Base-by-base conservation (phyloP, 2,329 filamentous ascomycete species). In the Ceratocystiopsis sp. region DNA sequence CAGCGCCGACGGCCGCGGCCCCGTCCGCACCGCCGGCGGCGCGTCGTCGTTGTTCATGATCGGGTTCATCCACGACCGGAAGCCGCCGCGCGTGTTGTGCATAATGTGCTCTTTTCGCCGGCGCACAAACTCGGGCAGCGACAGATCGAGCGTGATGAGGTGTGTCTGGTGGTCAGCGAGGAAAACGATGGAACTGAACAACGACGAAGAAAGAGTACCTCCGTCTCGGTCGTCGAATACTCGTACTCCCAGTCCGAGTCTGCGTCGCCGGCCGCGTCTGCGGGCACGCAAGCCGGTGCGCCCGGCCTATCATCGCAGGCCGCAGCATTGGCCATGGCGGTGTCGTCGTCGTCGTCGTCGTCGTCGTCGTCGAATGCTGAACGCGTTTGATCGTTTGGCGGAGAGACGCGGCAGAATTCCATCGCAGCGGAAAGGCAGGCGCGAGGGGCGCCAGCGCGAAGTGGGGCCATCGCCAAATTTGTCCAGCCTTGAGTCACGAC, bases 241-340 rank as follows among this genome's bases (percentile, higher is more conserved):
- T 80, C 75, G 50, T 78, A 79, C 52, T 80, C 75, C 73, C 73
- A 80, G 41, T 77, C 73, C 14, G 66, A 67, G 40, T 78, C 71
- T n/a, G 21, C 21, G 46, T 75, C 63, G 7, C 66, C 67, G 25
- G 64, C 61, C n/a, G 21, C 39, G 4, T 1, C 35, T 18, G 37
- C 25, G 9, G 15, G 18, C 9, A 35, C 16, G 35, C 12, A 25
- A 17, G 34, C 32, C 15, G 35, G 16, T 14, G 39, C 9, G 4
- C 35, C 39, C 16, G 15, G n/a, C 21, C 21, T 34, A 34, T 11
- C 15, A 16, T 15, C n/a, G 13, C 12, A 25, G 35, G 15, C 9
- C n/a, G n/a, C n/a, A n/a, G 21, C 21, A 21, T 21, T 4, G 4
- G 21, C 21, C 21, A 21, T 21, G 21, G 21, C 21, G 21, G 4